Base-by-base conservation (phyloP, 495 filamentous ascomycete species). In the Trichoderma gamsii region DNA sequence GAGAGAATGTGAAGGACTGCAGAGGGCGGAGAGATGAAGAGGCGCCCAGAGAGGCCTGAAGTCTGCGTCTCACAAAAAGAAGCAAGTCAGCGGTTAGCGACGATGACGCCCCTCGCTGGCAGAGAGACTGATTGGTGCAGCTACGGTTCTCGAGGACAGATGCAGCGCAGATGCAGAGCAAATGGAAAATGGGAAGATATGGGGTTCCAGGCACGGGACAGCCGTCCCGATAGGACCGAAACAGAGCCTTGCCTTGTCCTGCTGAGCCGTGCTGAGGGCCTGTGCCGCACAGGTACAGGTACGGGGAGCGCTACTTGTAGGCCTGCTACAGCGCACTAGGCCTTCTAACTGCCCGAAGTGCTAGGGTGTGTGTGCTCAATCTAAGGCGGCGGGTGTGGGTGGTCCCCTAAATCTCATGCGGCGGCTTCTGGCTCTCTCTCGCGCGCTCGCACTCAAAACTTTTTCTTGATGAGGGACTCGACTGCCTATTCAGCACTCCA, bases 191-290 rank as follows among this genome's bases (percentile, higher is more conserved):
- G 56, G 56, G 27, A 61, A 25, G 27, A 23, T 23, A 61, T 61
- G 56, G 56, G 56, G 21, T 29, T 61, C 56, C 23, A 61, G 56
- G 56, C 56, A 61, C 56, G 56, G 56, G 56, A 32, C 56, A 61
- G 56, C 23, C 27, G 56, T 16, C 13, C 44, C 56, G 56, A 61
- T 29, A 61, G 56, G 56, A 13, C 56, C 56, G 56, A 61, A 61
- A 13, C 27, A n/a, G 23, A 61, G 56, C 56, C 56, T 32, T 61
- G 56, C 49, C 18, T 61, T 21, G 9, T 29, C 23, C 23, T 61
- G 56, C 51, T 56, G 44, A 49, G 44, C 44, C 13, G 44, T n/a
- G 44, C 44, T 49, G 44, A 49, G 1, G 44, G 13, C 15, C 44
- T 49, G 44, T 16, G 44, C n/a, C 44, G 44, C n/a, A 49, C 35